A percentile compares a stretch with the other conserved stretches of the same genome.
These are phyloP conservation scores for Plicaturopsis crispa DNA, from an alignment of 768 basidiomycete genomes.

Conservation along the genomic window DNA sequence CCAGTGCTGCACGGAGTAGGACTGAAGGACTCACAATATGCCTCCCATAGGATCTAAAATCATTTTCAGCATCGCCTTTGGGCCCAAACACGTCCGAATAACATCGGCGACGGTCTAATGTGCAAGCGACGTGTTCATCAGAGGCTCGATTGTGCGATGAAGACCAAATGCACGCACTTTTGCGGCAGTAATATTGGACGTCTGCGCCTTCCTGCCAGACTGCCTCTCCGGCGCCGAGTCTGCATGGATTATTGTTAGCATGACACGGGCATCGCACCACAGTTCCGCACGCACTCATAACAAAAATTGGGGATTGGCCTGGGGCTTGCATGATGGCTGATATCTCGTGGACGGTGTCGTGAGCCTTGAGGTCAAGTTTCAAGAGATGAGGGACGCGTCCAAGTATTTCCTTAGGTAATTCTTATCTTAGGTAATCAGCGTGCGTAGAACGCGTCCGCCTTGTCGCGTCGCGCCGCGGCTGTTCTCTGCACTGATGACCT, in stretches of 20 bases:
- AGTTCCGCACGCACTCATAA: conserved; percentile 53
- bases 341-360: too few relatives aligned
- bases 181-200: conserved; percentile 94
- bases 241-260: conserved; percentile 20
- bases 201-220: conserved; percentile 91
- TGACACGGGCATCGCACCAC: neutral
- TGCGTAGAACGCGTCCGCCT: too few relatives aligned
- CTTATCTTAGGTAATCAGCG: too few relatives aligned
- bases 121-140: conserved; percentile 4
- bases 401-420: too few relatives aligned
- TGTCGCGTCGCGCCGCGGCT: too few relatives aligned
- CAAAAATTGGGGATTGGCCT: conserved; percentile 74
- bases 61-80: conserved; percentile 99
- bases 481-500: too few relatives aligned
- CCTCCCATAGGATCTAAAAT: conserved; percentile 99
- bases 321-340: conserved; percentile 12
- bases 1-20: conserved; percentile 2
- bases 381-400: too few relatives aligned
- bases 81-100: conserved; percentile 93
- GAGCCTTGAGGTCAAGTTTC: too few relatives aligned
- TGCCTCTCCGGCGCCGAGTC: conserved; percentile 93
- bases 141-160: neutral
- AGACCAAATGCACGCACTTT: conserved; percentile 48
- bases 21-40: conserved; percentile 60
- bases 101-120: conserved; percentile 93